A percentile compares a stretch with the other conserved stretches of the same genome.
These are phyloP conservation scores for Aspergillus intermedius DNA, from an alignment of 2,329 filamentous ascomycete species.

Conservation along the genomic window DNA sequence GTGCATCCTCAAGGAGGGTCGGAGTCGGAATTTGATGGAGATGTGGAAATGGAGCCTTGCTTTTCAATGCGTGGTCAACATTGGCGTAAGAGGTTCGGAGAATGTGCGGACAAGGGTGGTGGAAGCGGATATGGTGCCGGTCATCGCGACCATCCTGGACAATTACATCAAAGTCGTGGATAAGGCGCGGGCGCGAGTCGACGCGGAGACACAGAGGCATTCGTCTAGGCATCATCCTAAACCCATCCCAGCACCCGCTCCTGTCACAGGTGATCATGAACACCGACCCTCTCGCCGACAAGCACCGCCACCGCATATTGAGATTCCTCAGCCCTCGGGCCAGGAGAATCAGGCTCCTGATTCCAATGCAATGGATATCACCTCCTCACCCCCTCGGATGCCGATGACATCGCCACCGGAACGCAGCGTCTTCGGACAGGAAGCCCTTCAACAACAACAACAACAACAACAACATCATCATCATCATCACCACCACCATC, in stretches of 20 bases:
- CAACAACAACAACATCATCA: no score
- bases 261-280: slow-evolving; percentile 44
- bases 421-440: slow-evolving; percentile 57
- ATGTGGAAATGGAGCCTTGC: slow-evolving; percentile 99
- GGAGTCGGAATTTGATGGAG: slow-evolving; percentile 98
- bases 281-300: slow-evolving; percentile 65
- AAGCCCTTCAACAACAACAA: slow-evolving; percentile 17
- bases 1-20: slow-evolving; percentile 94
- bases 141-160: slow-evolving; percentile 95
- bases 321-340: slow-evolving; percentile 58
- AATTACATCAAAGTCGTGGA: slow-evolving; percentile 98
- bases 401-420: slow-evolving; percentile 66
- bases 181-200: slow-evolving; percentile 78
- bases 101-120: slow-evolving; percentile 89
- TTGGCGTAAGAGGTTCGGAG: slow-evolving; percentile 92
- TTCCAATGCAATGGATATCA: slow-evolving; percentile 52
- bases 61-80: slow-evolving; percentile 98
- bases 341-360: slow-evolving; percentile 45
- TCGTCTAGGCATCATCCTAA: slow-evolving; percentile 27
- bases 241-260: slow-evolving; percentile 17
- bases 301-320: slow-evolving; percentile 75
- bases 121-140: slow-evolving; percentile 97
- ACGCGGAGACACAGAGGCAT: slow-evolving; percentile 62
- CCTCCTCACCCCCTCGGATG: slow-evolving; percentile 56
- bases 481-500: neutral